Evolutionary conservation across 164 flowering plant species (phyloP).

Genomic region (Macadamia integrifolia): DNA sequence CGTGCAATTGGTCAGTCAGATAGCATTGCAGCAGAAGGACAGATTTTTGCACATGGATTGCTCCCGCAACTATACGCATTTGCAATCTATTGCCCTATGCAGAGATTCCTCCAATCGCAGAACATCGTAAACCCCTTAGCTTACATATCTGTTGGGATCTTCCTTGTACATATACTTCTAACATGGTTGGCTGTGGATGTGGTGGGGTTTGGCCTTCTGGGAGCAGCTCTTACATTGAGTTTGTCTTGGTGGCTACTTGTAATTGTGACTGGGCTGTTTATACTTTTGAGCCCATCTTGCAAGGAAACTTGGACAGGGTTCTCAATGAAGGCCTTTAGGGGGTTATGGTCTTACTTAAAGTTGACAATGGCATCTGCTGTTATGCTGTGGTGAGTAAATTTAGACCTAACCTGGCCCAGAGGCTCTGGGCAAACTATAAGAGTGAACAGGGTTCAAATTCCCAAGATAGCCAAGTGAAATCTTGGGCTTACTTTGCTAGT

Average conservation of each 20-base stretch:
- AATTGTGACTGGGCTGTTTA: conserved; percentile 39
- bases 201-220: conserved; percentile 57
- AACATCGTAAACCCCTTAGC: no score
- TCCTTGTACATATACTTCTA: conserved; percentile 45
- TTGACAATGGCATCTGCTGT: conserved; percentile 69
- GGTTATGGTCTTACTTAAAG: conserved; percentile 72
- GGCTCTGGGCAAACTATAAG: no score
- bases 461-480: background rate
- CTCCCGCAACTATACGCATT: no score
- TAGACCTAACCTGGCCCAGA: background rate
- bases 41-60: conserved; percentile 13
- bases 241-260: conserved; percentile 78
- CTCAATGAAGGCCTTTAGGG: conserved; percentile 52
- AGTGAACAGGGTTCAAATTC: background rate
- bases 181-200: conserved; percentile 53
- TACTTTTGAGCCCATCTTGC: conserved; percentile 52
- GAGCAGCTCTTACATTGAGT: conserved; percentile 65
- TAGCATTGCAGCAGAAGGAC: conserved; percentile 45
- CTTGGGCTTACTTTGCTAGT: background rate
- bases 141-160: conserved; percentile 56
- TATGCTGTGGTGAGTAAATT: conserved; percentile 54
- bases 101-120: no score
- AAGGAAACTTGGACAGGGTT: conserved; percentile 72
- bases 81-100: no score
- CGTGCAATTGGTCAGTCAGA: conserved; percentile 53